Evolutionary conservation across 164 flowering plant species (phyloP), one percentile per base, ranked within the genome.

Genomic region (Macadamia tetraphylla): DNA sequence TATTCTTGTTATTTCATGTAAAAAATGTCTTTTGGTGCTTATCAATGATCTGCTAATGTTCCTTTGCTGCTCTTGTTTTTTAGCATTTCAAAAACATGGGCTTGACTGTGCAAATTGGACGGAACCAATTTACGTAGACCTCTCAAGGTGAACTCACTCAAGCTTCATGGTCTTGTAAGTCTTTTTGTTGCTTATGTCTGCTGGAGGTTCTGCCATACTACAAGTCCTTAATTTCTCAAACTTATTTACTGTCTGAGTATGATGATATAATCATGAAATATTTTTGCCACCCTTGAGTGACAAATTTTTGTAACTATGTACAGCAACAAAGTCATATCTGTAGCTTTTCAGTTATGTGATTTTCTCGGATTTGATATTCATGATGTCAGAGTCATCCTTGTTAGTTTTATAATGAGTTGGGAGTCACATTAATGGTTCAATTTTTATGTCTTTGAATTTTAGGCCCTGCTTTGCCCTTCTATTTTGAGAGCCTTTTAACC

Each of bases 71-170:
- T 32, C 1, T 15, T 23, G 23, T 6, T 18, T 44, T 66, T 58
- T 77, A 94, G 97, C 96, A 76, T 94, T 94, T 79, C 81, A 71
- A 73, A 88, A 86, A 79, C 91, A 90, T 69, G 96, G 93, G 44
- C 81, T 94, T 77, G 98, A 94, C 75, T 94, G 98, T 82, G 98
- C 98, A 65, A 90, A 86, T 73, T 91, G 97, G 97, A 80, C 83
- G 11, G 85, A 87, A 70, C 96, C 98, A 31, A 79, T 94, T 69
- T 94, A 94, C 73, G 17, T 74, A 55, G 98, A 94, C 69, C 97
- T 94, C 77, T 64, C 85, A 68, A 94, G 94, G 98, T 94, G 74
- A 49, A 64, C 58, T 77, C 11, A 49, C 58, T 65, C 40, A 31
- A 23, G 60, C n/a, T 30, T 40, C 12, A 8, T 32, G 40, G 57